Evolutionary conservation across 306 rosid genomes (phyloP).

Genomic region (Malus sieversii): DNA sequence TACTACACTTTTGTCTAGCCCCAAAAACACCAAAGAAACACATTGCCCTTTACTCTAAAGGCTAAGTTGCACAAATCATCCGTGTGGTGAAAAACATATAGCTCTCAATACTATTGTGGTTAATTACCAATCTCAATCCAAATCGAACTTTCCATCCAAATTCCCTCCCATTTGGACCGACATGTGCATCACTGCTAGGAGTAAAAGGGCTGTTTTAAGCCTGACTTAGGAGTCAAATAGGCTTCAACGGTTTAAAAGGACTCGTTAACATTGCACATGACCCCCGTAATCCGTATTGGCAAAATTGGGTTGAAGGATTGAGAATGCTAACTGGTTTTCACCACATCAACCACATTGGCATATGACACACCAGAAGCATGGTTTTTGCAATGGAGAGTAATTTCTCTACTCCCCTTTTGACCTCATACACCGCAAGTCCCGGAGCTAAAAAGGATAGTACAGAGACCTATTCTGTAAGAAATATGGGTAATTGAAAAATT

Average conservation of each 20-base stretch:
- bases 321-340: neutral
- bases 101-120: no score
- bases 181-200: neutral
- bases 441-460: neutral
- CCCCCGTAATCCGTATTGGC: neutral
- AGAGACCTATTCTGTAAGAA: no score
- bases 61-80: neutral
- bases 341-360: neutral
- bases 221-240: neutral
- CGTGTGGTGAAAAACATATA: no score
- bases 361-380: no score
- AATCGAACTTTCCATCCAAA: neutral
- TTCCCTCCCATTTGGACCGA: neutral
- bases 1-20: neutral
- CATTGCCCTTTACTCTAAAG: neutral
- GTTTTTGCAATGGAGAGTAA: no score
- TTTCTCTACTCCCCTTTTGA: no score
- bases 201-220: no score
- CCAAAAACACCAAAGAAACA: neutral
- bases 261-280: neutral
- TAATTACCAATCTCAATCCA: neutral
- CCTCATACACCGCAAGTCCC: neutral
- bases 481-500: no score
- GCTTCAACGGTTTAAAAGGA: no score
- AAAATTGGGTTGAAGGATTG: neutral